phyloP scores from a whole-genome alignment of 1,139 yeast species.

The Candida sp. region DNA sequence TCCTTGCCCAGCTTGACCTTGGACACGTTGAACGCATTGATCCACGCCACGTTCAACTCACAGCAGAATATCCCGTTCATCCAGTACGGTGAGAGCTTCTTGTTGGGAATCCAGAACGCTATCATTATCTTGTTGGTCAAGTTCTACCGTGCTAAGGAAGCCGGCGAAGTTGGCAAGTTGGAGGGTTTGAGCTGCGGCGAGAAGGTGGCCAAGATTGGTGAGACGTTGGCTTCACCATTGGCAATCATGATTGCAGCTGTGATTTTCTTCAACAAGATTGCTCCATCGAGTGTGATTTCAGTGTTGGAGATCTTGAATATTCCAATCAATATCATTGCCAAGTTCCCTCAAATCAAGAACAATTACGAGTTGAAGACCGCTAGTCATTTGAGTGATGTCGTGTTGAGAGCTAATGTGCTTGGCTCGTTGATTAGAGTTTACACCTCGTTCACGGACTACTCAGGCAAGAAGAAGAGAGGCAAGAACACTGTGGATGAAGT shows the following conservation, averaged over 20 bases:
- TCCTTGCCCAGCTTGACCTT: conserved; percentile 40
- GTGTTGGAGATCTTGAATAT: conserved; percentile 53
- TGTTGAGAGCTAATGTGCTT: conserved; percentile 57
- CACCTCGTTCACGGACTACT: conserved; percentile 50
- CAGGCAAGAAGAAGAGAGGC: conserved; percentile 22
- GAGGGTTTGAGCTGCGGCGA: conserved; percentile 18
- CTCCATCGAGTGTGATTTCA: conserved; percentile 34
- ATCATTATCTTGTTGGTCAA: conserved; percentile 40
- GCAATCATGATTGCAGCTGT: conserved; percentile 30
- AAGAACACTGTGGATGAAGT: conserved; percentile 22
- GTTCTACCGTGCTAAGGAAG: conserved; percentile 33
- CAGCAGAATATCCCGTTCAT: conserved; percentile 41
- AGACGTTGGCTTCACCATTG: conserved; percentile 29
- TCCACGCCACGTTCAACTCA: conserved; percentile 45
- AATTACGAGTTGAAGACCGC: conserved; percentile 55
- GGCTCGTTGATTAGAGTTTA: conserved; percentile 63
- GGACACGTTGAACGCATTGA: conserved; percentile 43
- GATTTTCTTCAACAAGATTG: conserved; percentile 34
- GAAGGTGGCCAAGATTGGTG: conserved; percentile 21
- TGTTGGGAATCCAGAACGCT: conserved; percentile 45
- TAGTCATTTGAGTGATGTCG: conserved; percentile 55
- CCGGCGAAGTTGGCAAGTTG: conserved; percentile 19
- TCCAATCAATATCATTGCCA: conserved; percentile 56
- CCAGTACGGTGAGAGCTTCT: conserved; percentile 47
- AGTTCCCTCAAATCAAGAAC: conserved; percentile 58